phyloP scores from a whole-genome alignment of 495 filamentous ascomycete species.

The Chaetomium cochliodes region DNA sequence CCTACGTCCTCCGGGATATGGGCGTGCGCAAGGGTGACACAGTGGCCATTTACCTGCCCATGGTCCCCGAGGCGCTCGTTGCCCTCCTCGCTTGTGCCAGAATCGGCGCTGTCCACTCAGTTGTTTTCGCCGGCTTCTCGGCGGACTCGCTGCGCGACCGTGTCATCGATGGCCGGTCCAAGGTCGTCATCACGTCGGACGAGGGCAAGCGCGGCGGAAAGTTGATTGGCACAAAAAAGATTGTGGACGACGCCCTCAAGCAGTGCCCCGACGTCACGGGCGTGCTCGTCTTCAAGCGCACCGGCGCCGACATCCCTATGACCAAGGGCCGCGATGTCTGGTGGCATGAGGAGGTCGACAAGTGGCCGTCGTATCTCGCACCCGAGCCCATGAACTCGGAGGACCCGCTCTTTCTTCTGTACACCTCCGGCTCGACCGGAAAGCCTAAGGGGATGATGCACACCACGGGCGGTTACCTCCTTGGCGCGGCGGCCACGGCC shows the following conservation, averaged over 20 bases:
- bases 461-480: constrained; percentile 89
- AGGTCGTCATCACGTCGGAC: constrained; percentile 92
- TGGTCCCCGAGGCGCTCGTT: constrained; percentile 95
- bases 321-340: constrained; percentile 86
- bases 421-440: constrained; percentile 96
- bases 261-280: constrained; percentile 89
- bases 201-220: constrained; percentile 98
- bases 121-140: constrained; percentile 98
- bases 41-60: constrained; percentile 95
- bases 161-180: constrained; percentile 84
- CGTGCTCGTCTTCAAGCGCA: constrained; percentile 91
- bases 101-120: constrained; percentile 96
- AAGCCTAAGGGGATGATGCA: constrained; percentile 99
- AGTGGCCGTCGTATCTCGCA: constrained; percentile 86
- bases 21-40: constrained; percentile 98
- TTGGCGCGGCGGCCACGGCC: constrained; percentile 88
- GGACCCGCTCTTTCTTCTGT: constrained; percentile 95
- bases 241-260: constrained; percentile 96
- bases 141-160: constrained; percentile 95
- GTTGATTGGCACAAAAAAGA: constrained; percentile 97
- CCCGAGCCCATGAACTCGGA: constrained; percentile 87
- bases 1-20: constrained; percentile 85
- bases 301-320: constrained; percentile 88
- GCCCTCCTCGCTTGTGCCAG: constrained; percentile 87
- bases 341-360: constrained; percentile 98